Conservation (phyloP, 257 asterid species). For the Gentiana dahurica region DNA sequence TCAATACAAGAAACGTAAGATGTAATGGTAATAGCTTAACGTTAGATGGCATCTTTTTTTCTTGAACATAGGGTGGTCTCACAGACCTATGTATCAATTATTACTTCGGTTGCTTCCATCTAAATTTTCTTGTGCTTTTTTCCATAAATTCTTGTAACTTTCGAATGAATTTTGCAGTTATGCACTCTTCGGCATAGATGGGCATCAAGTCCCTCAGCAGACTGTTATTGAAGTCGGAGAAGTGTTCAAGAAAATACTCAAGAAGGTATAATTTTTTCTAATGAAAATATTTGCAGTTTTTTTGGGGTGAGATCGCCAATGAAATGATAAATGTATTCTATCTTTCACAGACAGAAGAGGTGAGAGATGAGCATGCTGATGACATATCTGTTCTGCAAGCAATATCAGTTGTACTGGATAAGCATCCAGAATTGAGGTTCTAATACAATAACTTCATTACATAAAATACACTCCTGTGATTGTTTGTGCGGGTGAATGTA, state of each 20-base stretch:
- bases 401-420: conserved; percentile 65
- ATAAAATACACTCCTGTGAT: no score
- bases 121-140: no score
- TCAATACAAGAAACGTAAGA: no score
- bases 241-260: conserved; percentile 73
- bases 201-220: conserved; percentile 77
- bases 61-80: no score
- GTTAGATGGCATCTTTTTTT: no score
- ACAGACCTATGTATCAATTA: no score
- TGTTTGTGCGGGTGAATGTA: background rate
- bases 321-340: conserved; percentile 15
- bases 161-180: conserved; percentile 30
- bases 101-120: no score
- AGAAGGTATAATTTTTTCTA: conserved; percentile 47
- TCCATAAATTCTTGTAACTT: no score
- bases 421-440: conserved; percentile 80
- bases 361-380: conserved; percentile 54
- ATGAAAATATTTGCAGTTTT: background rate
- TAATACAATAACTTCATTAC: background rate
- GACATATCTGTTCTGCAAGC: conserved; percentile 91
- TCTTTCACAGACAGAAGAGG: conserved; percentile 62
- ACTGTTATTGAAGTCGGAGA: conserved; percentile 83
- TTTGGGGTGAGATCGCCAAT: conserved; percentile 1
- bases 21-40: no score
- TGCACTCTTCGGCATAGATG: conserved; percentile 71